These are phyloP conservation scores for Blastocystis hominis DNA, from an alignment of 352 stramenopile genomes.

Conservation along the genomic window DNA sequence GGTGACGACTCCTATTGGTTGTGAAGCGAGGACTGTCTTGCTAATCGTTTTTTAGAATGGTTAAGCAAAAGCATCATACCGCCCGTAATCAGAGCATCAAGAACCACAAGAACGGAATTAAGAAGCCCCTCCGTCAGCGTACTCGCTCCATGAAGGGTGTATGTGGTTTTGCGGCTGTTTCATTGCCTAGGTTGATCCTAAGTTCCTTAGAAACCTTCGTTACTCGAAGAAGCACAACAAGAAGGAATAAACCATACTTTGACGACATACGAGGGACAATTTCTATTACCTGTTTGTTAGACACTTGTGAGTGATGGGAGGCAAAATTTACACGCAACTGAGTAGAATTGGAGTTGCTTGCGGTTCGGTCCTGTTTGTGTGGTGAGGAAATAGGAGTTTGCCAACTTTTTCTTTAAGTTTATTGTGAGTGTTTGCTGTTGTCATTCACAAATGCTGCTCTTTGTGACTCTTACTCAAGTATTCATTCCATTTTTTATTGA, in stretches of 20 bases:
- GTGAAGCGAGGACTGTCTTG: neutral
- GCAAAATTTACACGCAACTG: neutral
- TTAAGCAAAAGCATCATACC: constrained; percentile 79
- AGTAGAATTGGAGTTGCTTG: neutral
- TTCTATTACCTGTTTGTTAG: constrained; percentile 54
- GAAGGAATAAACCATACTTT: constrained; percentile 64
- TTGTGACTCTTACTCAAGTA: constrained; percentile 52
- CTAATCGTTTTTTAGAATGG: constrained; percentile 56
- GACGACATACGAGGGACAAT: constrained; percentile 54
- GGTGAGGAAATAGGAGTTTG: neutral
- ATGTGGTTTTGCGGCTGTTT: constrained; percentile 58
- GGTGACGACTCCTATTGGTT: too few species aligned
- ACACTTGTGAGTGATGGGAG: neutral
- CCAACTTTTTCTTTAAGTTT: neutral
- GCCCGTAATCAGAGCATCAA: constrained; percentile 79
- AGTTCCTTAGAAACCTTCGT: constrained; percentile 79
- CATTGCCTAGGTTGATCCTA: constrained; percentile 72
- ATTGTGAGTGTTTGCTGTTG: neutral
- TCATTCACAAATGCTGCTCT: constrained; percentile 19
- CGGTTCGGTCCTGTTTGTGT: neutral
- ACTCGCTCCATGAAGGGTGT: constrained; percentile 75
- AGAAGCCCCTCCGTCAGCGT: constrained; percentile 77
- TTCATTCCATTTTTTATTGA: neutral
- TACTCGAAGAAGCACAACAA: constrained; percentile 81
- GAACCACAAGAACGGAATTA: constrained; percentile 78